These are phyloP conservation scores for Scytalidium lignicola DNA, from an alignment of 2,329 filamentous ascomycete species.

Conservation along the genomic window DNA sequence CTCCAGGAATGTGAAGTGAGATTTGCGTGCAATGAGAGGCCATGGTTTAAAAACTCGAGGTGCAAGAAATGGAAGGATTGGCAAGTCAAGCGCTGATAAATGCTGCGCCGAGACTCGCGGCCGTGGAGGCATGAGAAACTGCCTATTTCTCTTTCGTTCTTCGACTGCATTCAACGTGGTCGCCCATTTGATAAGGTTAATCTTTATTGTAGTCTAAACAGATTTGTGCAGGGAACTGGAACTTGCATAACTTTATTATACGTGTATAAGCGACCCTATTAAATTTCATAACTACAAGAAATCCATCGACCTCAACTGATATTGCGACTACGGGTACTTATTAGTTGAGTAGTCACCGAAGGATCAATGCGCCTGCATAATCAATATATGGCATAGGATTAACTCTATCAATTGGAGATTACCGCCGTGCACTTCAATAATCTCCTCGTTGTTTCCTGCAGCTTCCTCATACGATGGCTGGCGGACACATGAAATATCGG, in stretches of 20 bases:
- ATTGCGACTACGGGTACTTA: no score
- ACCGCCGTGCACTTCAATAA: not conserved
- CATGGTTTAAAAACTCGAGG: constrained; percentile 28
- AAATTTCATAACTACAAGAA: not conserved
- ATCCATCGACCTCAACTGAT: no score
- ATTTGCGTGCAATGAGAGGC: constrained; percentile 13
- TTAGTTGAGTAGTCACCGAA: not conserved
- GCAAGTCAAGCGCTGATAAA: constrained; percentile 23
- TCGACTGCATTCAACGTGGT: not conserved
- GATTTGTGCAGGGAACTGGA: not conserved
- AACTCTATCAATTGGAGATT: no score
- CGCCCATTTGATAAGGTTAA: not conserved
- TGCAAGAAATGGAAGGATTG: constrained; percentile 27
- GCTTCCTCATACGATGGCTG: constrained; percentile 60
- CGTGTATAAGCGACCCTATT: not conserved
- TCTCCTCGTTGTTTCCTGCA: not conserved
- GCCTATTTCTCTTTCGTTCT: not conserved
- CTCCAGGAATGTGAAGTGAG: constrained; percentile 2
- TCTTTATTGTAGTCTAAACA: not conserved
- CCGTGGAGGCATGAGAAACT: constrained; percentile 23
- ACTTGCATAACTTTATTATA: not conserved
- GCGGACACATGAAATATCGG: constrained; percentile 80
- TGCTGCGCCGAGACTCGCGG: constrained; percentile 16
- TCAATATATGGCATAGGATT: no score
- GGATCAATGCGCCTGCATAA: not conserved